Conservation (phyloP, 768 basidiomycete species). For the Multifurca ochricompacta region DNA sequence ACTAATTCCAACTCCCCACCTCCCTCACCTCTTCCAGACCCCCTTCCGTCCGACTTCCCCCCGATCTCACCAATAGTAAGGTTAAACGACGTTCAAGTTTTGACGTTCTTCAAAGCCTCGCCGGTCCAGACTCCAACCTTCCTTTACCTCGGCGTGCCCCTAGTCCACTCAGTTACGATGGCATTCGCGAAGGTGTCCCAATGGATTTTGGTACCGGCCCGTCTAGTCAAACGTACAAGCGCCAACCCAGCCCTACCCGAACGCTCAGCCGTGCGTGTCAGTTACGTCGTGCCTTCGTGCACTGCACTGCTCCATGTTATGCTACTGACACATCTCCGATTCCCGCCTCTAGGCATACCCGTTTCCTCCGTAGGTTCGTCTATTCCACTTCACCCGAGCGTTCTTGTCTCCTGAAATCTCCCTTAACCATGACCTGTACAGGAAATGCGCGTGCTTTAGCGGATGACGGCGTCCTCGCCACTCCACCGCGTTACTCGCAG, state of each 20-base stretch:
- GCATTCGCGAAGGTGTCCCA: constrained; percentile 71
- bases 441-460: constrained; percentile 81
- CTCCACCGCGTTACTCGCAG: constrained; percentile 22
- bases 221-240: constrained; percentile 38
- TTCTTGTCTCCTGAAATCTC: background rate
- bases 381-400: background rate
- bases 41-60: constrained; percentile 25
- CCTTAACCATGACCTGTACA: constrained; percentile 27
- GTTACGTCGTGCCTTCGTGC: constrained; percentile 20
- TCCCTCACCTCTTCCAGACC: constrained; percentile 26
- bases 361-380: constrained; percentile 24
- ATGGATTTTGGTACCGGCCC: constrained; percentile 41
- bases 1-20: constrained; percentile 34
- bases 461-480: constrained; percentile 50
- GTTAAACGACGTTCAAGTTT: constrained; percentile 60
- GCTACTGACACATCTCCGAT: background rate
- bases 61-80: constrained; percentile 29
- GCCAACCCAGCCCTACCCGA: constrained; percentile 64
- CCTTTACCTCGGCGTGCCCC: constrained; percentile 57
- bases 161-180: constrained; percentile 37
- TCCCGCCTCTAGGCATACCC: constrained; percentile 43
- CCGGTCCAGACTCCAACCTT: constrained; percentile 68
- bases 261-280: constrained; percentile 67
- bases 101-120: constrained; percentile 60
- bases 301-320: constrained; percentile 7